These are phyloP conservation scores for Pyrenochaeta sp. DNA, from an alignment of 2,329 filamentous ascomycete genomes.

Conservation along the genomic window DNA sequence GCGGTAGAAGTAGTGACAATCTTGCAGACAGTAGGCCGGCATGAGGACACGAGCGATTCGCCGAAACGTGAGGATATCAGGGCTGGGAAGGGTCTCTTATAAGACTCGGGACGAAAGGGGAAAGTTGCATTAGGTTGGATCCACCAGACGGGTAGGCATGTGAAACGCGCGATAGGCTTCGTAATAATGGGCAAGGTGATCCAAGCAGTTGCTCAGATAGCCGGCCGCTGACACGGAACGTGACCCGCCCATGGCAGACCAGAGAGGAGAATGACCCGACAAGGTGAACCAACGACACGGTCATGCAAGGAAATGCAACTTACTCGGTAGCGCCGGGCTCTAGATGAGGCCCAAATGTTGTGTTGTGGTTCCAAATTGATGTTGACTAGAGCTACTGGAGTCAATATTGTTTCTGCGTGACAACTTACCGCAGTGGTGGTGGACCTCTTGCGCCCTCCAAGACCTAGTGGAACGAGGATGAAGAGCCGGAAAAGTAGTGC, in stretches of 20 bases:
- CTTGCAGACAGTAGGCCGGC: constrained; percentile 82
- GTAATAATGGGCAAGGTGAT: constrained; percentile 38
- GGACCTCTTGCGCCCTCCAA: constrained; percentile 15
- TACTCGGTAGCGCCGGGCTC: constrained; percentile 37
- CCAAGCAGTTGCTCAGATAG: constrained; percentile 31
- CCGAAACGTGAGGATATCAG: constrained; percentile 21
- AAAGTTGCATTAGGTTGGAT: constrained; percentile 31
- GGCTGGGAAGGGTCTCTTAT: constrained; percentile 37
- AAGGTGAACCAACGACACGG: constrained; percentile 20
- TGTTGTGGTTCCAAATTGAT: constrained; percentile 7
- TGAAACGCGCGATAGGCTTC: constrained; percentile 41
- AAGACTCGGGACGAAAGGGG: constrained; percentile 45
- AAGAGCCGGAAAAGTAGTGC: constrained; percentile 39
- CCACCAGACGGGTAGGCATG: constrained; percentile 36
- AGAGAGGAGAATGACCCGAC: constrained; percentile 38
- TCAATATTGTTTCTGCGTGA: constrained; percentile 31
- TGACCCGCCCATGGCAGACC: constrained; percentile 37
- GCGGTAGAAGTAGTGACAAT: constrained; percentile 94
- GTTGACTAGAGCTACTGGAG: constrained; percentile 26
- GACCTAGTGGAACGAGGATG: constrained; percentile 23
- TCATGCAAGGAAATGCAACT: constrained; percentile 36
- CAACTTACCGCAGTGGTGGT: constrained; percentile 33
- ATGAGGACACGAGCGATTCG: constrained; percentile 58
- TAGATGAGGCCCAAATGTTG: constrained; percentile 21
- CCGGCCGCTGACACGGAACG: constrained; percentile 44